Evolutionary conservation across 1,139 yeast genomes (phyloP).

Genomic region (Candida neerlandica): DNA sequence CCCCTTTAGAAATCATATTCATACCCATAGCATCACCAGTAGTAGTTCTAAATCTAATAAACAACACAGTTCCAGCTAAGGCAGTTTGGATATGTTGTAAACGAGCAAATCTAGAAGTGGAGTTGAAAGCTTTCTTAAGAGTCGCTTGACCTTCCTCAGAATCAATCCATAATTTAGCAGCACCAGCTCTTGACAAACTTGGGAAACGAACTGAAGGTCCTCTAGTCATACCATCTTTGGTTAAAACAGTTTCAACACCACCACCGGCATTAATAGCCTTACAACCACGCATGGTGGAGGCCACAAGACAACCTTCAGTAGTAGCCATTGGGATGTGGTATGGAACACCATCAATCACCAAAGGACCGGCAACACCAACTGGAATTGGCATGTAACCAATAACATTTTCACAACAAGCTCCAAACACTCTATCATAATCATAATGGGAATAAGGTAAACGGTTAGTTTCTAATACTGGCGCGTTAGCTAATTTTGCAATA

Average conservation of each 20-base stretch:
- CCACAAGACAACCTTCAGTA: slow-evolving; percentile 97
- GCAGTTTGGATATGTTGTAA: slow-evolving; percentile 90
- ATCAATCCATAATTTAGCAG: slow-evolving; percentile 93
- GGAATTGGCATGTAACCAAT: slow-evolving; percentile 96
- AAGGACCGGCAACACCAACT: slow-evolving; percentile 97
- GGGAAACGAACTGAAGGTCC: slow-evolving; percentile 97
- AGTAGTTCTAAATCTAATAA: slow-evolving; percentile 90
- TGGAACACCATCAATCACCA: slow-evolving; percentile 83
- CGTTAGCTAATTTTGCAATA: slow-evolving; percentile 78
- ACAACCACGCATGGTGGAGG: slow-evolving; percentile 98
- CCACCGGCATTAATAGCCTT: slow-evolving; percentile 98
- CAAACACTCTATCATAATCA: slow-evolving; percentile 94
- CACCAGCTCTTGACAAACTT: slow-evolving; percentile 82
- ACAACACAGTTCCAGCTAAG: slow-evolving; percentile 89
- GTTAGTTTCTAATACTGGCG: slow-evolving; percentile 73
- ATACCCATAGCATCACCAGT: slow-evolving; percentile 99
- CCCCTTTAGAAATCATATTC: slow-evolving; percentile 99
- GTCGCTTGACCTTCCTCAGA: slow-evolving; percentile 87
- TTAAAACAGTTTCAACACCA: slow-evolving; percentile 88
- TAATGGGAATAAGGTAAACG: slow-evolving; percentile 79
- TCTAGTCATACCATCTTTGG: slow-evolving; percentile 98
- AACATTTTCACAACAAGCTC: slow-evolving; percentile 98
- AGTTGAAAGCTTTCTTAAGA: slow-evolving; percentile 88
- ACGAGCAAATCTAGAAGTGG: slow-evolving; percentile 96
- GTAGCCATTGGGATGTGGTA: slow-evolving; percentile 98